Evolutionary conservation across 2,329 filamentous ascomycete species (phyloP), one percentile per base, ranked within the genome.

Genomic region (Penicillium frequentans): DNA sequence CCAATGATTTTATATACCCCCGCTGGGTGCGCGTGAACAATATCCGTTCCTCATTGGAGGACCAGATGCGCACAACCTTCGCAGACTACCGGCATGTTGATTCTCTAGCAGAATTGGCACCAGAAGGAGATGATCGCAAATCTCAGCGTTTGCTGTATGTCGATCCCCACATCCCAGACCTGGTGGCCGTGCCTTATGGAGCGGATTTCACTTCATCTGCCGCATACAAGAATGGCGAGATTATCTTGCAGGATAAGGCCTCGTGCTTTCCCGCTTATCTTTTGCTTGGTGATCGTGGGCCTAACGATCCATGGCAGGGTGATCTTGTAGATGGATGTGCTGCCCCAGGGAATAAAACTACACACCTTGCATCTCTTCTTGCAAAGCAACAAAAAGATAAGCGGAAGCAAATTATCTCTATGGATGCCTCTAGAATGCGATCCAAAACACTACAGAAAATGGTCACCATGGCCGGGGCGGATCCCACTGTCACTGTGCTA

Each of bases 261-360:
- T 97, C 93, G 0, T 99, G 95, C 70, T 97, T 99, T 68, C 95
- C 95, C 0, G 95, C 93, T 0, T 95, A 95, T 70, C 80, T 99
- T 3, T 79, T 99, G 0, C 82, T 96, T 51, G 77, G 77, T 0
- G 77, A 85, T 9, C 57, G 63, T 9, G 62, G 61, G 2, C 33
- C 53, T 3, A 33, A 45, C 7, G 79, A 84, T 56, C 44, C 52
- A 0, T 72, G 69, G 64, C 44, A 64, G 3, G 91, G 91, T 24
- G 86, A 95, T 68, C 80, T 96, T 9, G 85, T 98, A n/a, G 95
- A 99, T 73, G 90, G 90, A 0, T 98, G 93, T 71, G 91, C 95
- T 0, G 95, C 95, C 0, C 95, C 95, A 1, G 95, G 95, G 6
- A 99, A 99, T 74, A 99, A 99, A 77, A 98, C 95, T 1, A 98